Evolutionary conservation across 345 rosid species (phyloP).

Genomic region (Melaleuca alternifolia): DNA sequence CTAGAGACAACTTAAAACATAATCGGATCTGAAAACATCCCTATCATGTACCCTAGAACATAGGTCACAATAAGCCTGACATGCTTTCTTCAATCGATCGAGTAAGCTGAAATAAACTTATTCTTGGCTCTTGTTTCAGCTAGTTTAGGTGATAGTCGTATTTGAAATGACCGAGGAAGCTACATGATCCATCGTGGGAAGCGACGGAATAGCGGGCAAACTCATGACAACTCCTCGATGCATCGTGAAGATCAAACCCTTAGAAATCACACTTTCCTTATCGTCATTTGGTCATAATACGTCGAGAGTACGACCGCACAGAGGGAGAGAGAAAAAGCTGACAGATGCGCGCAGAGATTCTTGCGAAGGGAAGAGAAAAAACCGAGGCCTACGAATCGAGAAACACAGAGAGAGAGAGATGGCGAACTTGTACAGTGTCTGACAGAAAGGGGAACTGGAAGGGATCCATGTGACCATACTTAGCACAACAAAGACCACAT

Average conservation of each 20-base stretch:
- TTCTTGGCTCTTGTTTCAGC: neutral
- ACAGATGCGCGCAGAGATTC: slow-evolving; percentile 25
- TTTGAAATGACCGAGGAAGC: neutral
- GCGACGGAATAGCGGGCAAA: neutral
- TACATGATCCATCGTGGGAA: neutral
- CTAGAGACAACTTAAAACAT: rapidly evolving
- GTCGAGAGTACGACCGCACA: slow-evolving; percentile 16
- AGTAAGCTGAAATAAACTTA: neutral
- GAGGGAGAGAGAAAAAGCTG: neutral
- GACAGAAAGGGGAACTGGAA: neutral
- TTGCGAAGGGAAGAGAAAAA: neutral
- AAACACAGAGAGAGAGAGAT: neutral
- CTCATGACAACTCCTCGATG: neutral
- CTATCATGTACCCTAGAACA: neutral
- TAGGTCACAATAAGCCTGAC: neutral
- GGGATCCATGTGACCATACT: slow-evolving; percentile 4
- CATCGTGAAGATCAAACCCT: neutral
- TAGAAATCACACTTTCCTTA: neutral
- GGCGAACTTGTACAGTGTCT: neutral
- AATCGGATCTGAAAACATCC: neutral
- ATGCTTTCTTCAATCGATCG: neutral
- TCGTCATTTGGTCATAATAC: slow-evolving; percentile 39
- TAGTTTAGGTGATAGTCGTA: neutral
- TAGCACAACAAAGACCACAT: neutral
- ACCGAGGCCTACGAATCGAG: neutral